phyloP scores from a whole-genome alignment of 768 basidiomycete genomes.

The Agaricus blazei region DNA sequence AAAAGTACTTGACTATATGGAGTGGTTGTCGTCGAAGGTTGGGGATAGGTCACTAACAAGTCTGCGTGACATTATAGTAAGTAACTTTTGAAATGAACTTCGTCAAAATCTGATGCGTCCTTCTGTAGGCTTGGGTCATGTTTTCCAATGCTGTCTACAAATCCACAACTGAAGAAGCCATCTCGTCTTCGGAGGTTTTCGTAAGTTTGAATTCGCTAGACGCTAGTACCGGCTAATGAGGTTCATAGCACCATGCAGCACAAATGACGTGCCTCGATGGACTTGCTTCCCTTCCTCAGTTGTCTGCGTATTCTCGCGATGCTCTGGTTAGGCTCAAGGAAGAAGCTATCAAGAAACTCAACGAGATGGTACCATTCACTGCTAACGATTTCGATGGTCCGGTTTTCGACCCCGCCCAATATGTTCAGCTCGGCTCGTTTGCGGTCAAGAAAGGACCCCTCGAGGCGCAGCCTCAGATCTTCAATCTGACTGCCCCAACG shows the following conservation, averaged over 20 bases:
- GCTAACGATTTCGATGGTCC: slow-evolving; percentile 18
- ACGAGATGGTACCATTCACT: slow-evolving; percentile 47
- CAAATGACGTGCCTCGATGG: slow-evolving; percentile 93
- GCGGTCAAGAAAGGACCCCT: slow-evolving; percentile 55
- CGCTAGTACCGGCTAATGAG: slow-evolving; percentile 10
- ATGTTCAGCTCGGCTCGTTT: slow-evolving; percentile 70
- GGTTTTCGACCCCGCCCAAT: slow-evolving; percentile 26
- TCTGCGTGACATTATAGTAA: slow-evolving; percentile 84
- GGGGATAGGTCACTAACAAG: slow-evolving; percentile 65
- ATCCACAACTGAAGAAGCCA: slow-evolving; percentile 20
- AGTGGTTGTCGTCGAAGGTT: slow-evolving; percentile 67
- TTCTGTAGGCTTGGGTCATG: slow-evolving; percentile 78
- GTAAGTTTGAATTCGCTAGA: slow-evolving; percentile 35
- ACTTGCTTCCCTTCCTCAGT: slow-evolving; percentile 70
- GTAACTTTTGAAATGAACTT: slow-evolving; percentile 15
- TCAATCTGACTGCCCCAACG: slow-evolving; percentile 87
- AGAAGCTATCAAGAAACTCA: slow-evolving; percentile 51
- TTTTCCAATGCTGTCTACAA: slow-evolving; percentile 68
- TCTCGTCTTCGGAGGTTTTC: slow-evolving; percentile 53
- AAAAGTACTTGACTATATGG: slow-evolving; percentile 67
- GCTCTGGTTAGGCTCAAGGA: slow-evolving; percentile 57
- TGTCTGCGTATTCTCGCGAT: slow-evolving; percentile 55
- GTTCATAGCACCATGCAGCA: slow-evolving; percentile 79
- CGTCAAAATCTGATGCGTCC: slow-evolving; percentile 4
- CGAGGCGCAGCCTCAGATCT: slow-evolving; percentile 33